phyloP scores from a whole-genome alignment of 768 basidiomycete genomes.

The Auriscalpium vulgare region DNA sequence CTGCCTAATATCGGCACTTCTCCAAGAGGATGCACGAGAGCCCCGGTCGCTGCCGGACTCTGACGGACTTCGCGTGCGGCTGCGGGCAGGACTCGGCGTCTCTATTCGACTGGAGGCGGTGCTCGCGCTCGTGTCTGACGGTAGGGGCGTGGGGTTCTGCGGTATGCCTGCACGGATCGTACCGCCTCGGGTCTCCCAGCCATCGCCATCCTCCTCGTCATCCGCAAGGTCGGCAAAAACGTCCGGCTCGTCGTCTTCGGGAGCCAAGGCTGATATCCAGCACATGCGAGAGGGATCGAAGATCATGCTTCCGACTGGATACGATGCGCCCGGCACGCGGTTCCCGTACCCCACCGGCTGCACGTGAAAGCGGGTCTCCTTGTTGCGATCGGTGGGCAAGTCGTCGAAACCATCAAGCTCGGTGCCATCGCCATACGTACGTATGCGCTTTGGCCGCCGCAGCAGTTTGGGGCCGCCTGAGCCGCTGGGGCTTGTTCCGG shows the following conservation, averaged over 20 bases:
- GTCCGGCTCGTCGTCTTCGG: slow-evolving; percentile 91
- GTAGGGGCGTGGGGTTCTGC: slow-evolving; percentile 15
- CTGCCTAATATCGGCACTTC: slow-evolving; percentile 66
- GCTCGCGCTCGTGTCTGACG: slow-evolving; percentile 19
- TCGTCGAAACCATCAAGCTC: slow-evolving; percentile 88
- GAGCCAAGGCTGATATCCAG: slow-evolving; percentile 81
- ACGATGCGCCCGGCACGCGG: slow-evolving; percentile 51
- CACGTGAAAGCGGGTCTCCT: slow-evolving; percentile 66
- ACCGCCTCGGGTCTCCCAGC: slow-evolving; percentile 65
- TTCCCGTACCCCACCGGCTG: slow-evolving; percentile 63
- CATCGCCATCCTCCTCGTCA: slow-evolving; percentile 75
- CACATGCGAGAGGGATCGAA: slow-evolving; percentile 94
- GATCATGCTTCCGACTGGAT: slow-evolving; percentile 88
- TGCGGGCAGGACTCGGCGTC: slow-evolving; percentile 52
- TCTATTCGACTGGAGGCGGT: slow-evolving; percentile 28
- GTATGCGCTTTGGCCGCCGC: slow-evolving; percentile 67
- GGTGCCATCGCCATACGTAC: slow-evolving; percentile 79
- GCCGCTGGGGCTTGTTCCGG: slow-evolving; percentile 1
- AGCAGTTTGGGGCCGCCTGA: slow-evolving; percentile 52
- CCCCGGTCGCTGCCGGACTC: slow-evolving; percentile 76
- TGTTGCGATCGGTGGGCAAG: slow-evolving; percentile 77
- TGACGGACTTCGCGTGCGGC: slow-evolving; percentile 56
- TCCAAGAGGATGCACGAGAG: slow-evolving; percentile 69
- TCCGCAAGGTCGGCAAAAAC: slow-evolving; percentile 92
- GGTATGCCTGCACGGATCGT: slow-evolving; percentile 66